These are phyloP conservation scores for Suillus paluster DNA, from an alignment of 768 basidiomycete genomes.

Conservation along the genomic window DNA sequence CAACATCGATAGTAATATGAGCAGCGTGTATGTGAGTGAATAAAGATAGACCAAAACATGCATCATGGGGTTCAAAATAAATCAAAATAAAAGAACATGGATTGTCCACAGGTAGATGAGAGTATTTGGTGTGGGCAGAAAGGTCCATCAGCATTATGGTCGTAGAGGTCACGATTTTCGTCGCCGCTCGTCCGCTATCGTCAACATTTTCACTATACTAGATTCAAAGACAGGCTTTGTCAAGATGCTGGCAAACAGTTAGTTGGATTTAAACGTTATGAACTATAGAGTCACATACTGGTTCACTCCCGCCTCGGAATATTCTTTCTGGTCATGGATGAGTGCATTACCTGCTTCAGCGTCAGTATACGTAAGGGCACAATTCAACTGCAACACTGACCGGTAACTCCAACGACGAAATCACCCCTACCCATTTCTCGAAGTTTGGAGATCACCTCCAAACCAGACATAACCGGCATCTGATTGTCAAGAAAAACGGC, in stretches of 20 bases:
- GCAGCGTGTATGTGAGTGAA: neutral
- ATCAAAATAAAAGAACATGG: constrained; percentile 8
- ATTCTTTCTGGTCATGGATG: constrained; percentile 71
- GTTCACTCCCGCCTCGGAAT: constrained; percentile 75
- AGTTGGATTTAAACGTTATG: neutral
- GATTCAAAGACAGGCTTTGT: constrained; percentile 81
- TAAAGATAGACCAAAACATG: constrained; percentile 10
- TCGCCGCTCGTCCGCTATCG: constrained; percentile 47
- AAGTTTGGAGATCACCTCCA: constrained; percentile 67
- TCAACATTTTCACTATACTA: constrained; percentile 46
- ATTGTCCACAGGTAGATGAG: neutral
- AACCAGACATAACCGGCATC: constrained; percentile 82
- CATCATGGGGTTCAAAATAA: too few relatives aligned
- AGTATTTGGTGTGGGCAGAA: neutral
- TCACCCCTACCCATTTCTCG: constrained; percentile 68
- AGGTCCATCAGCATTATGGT: neutral
- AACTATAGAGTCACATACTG: constrained; percentile 48
- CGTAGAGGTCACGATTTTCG: constrained; percentile 3
- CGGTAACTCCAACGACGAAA: constrained; percentile 85
- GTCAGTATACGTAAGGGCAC: constrained; percentile 13
- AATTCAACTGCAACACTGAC: constrained; percentile 34
- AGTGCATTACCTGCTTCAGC: constrained; percentile 53
- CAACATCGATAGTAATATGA: neutral
- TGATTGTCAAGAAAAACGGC: constrained; percentile 72
- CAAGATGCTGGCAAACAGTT: constrained; percentile 53